These are phyloP conservation scores for Alectoria sarmentosa DNA, from an alignment of 495 filamentous ascomycete genomes.

Conservation along the genomic window DNA sequence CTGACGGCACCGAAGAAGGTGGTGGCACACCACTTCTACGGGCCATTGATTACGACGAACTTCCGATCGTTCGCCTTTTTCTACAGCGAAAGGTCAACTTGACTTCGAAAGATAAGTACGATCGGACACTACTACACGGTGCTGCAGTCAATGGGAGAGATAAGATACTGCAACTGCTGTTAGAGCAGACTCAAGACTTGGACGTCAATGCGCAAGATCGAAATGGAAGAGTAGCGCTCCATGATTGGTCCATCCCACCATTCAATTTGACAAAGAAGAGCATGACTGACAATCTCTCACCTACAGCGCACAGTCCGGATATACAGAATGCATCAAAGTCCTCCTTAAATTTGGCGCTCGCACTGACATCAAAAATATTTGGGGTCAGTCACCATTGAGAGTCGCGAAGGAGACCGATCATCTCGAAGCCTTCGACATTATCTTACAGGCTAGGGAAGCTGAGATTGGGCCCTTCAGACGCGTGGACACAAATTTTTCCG, in stretches of 20 bases:
- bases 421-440: slow-evolving; percentile 19
- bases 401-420: slow-evolving; percentile 20
- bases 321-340: slow-evolving; percentile 14
- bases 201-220: slow-evolving; percentile 28
- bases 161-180: slow-evolving; percentile 13
- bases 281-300: not conserved
- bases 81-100: slow-evolving; percentile 28
- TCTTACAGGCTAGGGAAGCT: slow-evolving; percentile 2
- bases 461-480: slow-evolving; percentile 12
- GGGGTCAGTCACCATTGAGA: slow-evolving; percentile 16
- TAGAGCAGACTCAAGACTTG: slow-evolving; percentile 15
- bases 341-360: slow-evolving; percentile 26
- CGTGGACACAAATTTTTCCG: slow-evolving; percentile 7
- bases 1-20: slow-evolving; percentile 3
- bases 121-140: slow-evolving; percentile 19
- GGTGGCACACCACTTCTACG: slow-evolving; percentile 23
- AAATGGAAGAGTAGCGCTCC: slow-evolving; percentile 27
- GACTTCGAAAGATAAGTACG: slow-evolving; percentile 13
- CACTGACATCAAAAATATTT: slow-evolving; percentile 18
- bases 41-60: slow-evolving; percentile 26
- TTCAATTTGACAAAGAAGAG: not conserved
- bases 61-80: slow-evolving; percentile 26
- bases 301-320: slow-evolving; percentile 20
- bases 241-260: slow-evolving; percentile 2
- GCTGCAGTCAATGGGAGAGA: slow-evolving; percentile 17